phyloP scores from a whole-genome alignment of 305 asterid genomes.

The Fraxinus sp. region DNA sequence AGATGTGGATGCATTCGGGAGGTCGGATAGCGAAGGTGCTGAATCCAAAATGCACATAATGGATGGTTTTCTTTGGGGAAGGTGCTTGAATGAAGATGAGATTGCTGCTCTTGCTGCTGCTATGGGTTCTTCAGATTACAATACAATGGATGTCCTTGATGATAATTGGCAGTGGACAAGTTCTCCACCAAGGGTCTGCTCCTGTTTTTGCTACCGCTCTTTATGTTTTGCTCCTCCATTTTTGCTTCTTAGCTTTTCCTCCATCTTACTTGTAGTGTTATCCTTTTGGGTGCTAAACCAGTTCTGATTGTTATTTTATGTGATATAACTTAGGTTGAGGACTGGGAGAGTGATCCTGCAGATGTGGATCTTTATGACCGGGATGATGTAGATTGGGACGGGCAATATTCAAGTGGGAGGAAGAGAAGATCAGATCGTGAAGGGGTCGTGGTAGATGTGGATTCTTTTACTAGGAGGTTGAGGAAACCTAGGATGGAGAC shows the following conservation, averaged over 20 bases:
- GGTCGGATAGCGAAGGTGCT: conserved; percentile 98
- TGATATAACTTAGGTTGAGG: conserved; percentile 68
- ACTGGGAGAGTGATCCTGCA: conserved; percentile 99
- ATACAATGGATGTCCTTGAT: conserved; percentile 69
- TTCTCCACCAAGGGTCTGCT: conserved; percentile 93
- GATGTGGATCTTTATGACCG: conserved; percentile 98
- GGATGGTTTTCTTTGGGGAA: conserved; percentile 99
- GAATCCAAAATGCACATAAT: conserved; percentile 97
- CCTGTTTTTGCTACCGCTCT: conserved; percentile 3
- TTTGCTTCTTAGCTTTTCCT: too few relatives aligned
- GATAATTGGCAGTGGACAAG: conserved; percentile 99
- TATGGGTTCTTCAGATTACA: conserved; percentile 77
- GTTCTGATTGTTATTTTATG: conserved; percentile 24
- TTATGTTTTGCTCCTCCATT: too few relatives aligned
- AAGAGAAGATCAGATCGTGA: conserved; percentile 93
- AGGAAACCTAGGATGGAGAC: conserved; percentile 91
- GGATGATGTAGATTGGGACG: conserved; percentile 99
- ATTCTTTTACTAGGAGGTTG: conserved; percentile 89
- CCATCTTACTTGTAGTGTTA: background rate
- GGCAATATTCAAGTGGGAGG: conserved; percentile 98
- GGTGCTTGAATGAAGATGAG: conserved; percentile 94
- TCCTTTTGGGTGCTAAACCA: background rate
- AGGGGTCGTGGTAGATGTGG: conserved; percentile 71
- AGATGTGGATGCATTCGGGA: conserved; percentile 96
- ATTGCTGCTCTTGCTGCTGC: conserved; percentile 78